Percentiles rank a stretch among this genome's conserved stretches.
Conservation (phyloP, 2,329 filamentous ascomycete genomes). For the Graphilbum fragrans region DNA sequence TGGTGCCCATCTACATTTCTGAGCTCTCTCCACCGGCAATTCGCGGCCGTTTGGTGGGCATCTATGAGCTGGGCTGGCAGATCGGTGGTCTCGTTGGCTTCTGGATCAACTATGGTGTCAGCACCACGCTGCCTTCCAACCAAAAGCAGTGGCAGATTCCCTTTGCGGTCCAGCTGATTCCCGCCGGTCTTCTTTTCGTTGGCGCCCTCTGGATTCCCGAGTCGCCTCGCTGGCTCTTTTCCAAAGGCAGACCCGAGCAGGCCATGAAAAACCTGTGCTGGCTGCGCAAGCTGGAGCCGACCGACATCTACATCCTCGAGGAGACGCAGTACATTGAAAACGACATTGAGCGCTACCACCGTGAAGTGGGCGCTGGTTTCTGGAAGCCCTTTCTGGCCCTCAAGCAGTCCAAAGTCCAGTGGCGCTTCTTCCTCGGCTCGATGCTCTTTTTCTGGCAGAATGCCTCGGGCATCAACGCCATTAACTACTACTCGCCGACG, state of each 20-base stretch:
- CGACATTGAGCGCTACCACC: constrained; percentile 52
- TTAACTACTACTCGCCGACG: constrained; percentile 63
- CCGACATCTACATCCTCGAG: constrained; percentile 57
- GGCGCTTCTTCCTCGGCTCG: constrained; percentile 60
- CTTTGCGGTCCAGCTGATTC: constrained; percentile 55
- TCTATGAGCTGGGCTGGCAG: constrained; percentile 57
- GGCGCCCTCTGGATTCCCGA: constrained; percentile 38
- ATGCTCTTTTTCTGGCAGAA: constrained; percentile 75
- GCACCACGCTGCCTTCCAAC: constrained; percentile 31
- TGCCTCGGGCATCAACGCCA: constrained; percentile 62
- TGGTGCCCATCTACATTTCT: constrained; percentile 51
- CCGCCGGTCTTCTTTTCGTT: constrained; percentile 47
- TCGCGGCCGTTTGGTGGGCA: constrained; percentile 51
- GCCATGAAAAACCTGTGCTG: constrained; percentile 31
- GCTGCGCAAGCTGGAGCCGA: constrained; percentile 45
- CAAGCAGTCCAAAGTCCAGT: constrained; percentile 46
- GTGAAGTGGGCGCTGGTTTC: constrained; percentile 57
- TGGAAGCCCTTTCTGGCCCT: constrained; percentile 57
- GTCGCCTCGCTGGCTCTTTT: constrained; percentile 16
- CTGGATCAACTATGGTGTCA: constrained; percentile 55
- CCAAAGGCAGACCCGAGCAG: constrained; percentile 9
- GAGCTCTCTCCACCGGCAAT: constrained; percentile 50
- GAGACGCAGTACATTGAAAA: constrained; percentile 60
- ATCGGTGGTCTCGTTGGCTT: constrained; percentile 51
- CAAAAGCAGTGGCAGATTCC: constrained; percentile 52